Evolutionary conservation across 1,284 basidiomycete genomes (phyloP).

Genomic region (Cerioporus squamosus): DNA sequence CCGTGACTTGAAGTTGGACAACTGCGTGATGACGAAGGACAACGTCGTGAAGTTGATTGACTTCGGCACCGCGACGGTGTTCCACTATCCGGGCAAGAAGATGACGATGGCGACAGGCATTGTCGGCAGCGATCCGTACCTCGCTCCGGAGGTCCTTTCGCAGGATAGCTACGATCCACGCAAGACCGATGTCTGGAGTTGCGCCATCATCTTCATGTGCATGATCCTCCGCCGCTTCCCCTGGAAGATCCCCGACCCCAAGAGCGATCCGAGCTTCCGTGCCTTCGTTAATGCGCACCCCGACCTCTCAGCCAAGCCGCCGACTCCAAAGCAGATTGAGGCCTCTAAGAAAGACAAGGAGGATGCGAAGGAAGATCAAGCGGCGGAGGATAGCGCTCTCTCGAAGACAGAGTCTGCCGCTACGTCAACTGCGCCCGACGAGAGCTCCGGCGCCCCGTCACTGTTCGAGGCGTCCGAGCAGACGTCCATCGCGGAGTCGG

Average conservation of each 20-base stretch:
- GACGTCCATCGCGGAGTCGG: conserved; percentile 20
- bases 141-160: conserved; percentile 94
- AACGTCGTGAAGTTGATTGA: conserved; percentile 99
- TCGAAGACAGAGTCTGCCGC: conserved; percentile 19
- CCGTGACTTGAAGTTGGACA: conserved; percentile 98
- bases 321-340: conserved; percentile 20
- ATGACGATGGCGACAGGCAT: conserved; percentile 85
- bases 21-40: conserved; percentile 96
- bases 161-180: conserved; percentile 90
- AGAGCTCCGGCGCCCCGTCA: conserved; percentile 18
- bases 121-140: conserved; percentile 97
- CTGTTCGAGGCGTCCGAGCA: conserved; percentile 15
- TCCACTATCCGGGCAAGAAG: conserved; percentile 95
- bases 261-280: conserved; percentile 90
- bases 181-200: conserved; percentile 98
- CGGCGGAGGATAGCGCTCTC: conserved; percentile 13
- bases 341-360: conserved; percentile 3
- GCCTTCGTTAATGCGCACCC: conserved; percentile 94
- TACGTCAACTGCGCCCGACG: conserved; percentile 11
- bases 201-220: conserved; percentile 99
- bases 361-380: conserved; percentile 4
- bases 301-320: conserved; percentile 69
- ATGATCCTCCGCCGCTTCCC: conserved; percentile 98
- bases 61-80: conserved; percentile 99
- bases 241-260: conserved; percentile 97